Conservation (phyloP, 2,329 filamentous ascomycete genomes). For the Ophiostoma sp. region DNA sequence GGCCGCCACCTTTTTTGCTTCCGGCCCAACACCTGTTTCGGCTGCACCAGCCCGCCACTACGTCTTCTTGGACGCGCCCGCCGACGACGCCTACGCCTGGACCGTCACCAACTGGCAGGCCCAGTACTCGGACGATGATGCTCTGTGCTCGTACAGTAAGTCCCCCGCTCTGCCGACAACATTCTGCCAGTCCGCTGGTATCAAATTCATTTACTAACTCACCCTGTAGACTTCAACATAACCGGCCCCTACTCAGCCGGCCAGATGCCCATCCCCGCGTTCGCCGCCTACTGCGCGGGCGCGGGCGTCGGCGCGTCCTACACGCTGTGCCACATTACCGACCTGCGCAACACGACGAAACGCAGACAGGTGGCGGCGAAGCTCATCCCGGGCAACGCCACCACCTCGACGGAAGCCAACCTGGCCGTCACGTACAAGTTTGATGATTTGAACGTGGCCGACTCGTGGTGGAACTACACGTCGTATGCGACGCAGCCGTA, state of each 20-base stretch:
- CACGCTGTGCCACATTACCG: conserved; percentile 33
- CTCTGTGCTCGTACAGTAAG: not conserved
- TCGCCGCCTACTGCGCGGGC: conserved; percentile 38
- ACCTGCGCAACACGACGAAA: conserved; percentile 31
- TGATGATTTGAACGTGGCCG: conserved; percentile 32
- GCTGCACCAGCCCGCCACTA: not conserved
- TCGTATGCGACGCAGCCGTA: conserved; percentile 22
- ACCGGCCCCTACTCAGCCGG: conserved; percentile 34
- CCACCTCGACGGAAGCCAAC: conserved; percentile 30
- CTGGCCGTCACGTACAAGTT: conserved; percentile 39
- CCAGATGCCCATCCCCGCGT: conserved; percentile 35
- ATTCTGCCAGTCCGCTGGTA: not conserved
- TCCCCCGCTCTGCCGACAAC: not conserved
- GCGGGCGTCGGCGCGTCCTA: conserved; percentile 33
- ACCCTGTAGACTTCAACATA: conserved; percentile 34
- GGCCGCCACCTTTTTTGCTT: not conserved
- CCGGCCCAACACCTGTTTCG: not conserved
- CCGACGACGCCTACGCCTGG: conserved; percentile 17
- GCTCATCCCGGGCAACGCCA: conserved; percentile 32
- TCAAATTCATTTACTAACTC: not conserved
- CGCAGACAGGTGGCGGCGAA: conserved; percentile 35
- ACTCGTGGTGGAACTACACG: conserved; percentile 28
- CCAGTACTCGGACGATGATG: not conserved
- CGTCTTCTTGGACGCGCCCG: not conserved
- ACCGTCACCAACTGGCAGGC: conserved; percentile 14